phyloP scores from a whole-genome alignment of 129 eudicot genomes.

The Kitagawia praeruptora region DNA sequence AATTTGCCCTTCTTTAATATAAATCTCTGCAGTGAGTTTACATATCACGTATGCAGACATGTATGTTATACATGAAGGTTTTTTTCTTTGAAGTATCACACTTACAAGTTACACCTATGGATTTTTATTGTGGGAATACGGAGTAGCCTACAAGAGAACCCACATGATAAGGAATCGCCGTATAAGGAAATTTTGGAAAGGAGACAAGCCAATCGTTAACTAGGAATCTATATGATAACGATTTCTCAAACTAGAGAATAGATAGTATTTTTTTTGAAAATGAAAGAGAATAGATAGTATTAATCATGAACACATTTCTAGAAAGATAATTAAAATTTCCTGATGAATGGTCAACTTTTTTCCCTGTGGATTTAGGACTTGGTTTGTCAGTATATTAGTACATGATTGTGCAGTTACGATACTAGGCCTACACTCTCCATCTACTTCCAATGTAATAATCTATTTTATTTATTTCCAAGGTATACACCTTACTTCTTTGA shows the following conservation, averaged over 20 bases:
- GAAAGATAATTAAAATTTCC: background rate
- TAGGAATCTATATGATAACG: background rate
- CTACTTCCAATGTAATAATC: background rate
- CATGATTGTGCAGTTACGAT: background rate
- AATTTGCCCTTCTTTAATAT: background rate
- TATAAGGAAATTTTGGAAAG: background rate
- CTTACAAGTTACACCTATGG: background rate
- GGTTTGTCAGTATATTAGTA: background rate
- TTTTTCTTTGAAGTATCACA: background rate
- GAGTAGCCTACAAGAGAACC: background rate
- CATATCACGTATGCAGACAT: background rate
- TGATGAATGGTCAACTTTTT: background rate
- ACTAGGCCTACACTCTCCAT: background rate
- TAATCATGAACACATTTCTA: background rate
- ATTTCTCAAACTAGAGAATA: background rate
- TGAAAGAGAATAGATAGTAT: too few species aligned
- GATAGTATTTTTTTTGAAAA: too few species aligned
- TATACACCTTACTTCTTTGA: constrained; percentile 92
- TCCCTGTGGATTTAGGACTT: background rate
- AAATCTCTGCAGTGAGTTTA: background rate
- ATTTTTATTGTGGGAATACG: background rate
- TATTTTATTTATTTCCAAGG: constrained; percentile 29
- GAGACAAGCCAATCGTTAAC: background rate
- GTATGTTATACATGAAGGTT: background rate
- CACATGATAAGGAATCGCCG: background rate